A percentile compares a stretch with the other conserved stretches of the same genome.
Evolutionary conservation across 306 rosid species (phyloP).

Genomic region (Lagenaria siceraria): DNA sequence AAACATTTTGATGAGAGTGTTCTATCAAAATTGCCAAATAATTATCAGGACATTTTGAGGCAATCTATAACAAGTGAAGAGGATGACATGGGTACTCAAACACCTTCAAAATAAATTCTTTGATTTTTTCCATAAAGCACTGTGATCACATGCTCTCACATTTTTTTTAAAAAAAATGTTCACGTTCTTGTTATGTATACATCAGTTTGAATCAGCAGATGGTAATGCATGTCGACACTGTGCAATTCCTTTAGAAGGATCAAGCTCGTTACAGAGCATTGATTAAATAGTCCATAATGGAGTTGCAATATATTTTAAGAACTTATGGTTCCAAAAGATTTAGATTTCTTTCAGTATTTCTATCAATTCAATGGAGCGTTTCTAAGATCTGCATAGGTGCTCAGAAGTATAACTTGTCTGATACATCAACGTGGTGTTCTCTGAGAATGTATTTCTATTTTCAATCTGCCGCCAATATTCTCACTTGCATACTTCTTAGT

Average conservation of each 20-base stretch:
- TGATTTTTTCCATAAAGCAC: neutral
- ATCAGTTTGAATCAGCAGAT: neutral
- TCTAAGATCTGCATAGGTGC: neutral
- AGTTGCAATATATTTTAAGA: neutral
- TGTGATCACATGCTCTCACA: neutral
- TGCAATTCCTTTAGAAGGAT: neutral
- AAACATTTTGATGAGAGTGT: conserved; percentile 61
- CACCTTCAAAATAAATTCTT: conserved; percentile 5
- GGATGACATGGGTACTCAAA: conserved; percentile 73
- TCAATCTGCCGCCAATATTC: neutral
- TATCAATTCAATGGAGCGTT: neutral
- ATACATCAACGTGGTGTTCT: neutral
- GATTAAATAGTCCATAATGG: neutral
- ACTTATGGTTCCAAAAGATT: neutral
- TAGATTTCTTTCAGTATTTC: neutral
- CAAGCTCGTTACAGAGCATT: neutral
- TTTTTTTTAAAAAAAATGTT: neutral
- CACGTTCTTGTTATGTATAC: neutral
- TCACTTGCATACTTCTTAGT: neutral
- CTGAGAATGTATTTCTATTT: neutral
- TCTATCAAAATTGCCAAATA: conserved; percentile 59
- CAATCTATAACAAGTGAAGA: conserved; percentile 76
- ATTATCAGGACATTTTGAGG: conserved; percentile 49
- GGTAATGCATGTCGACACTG: neutral
- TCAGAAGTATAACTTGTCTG: neutral